Evolutionary conservation across 2,329 filamentous ascomycete species (phyloP), one percentile per base, ranked within the genome.

Genomic region (Myriosclerotinia duriaeana): DNA sequence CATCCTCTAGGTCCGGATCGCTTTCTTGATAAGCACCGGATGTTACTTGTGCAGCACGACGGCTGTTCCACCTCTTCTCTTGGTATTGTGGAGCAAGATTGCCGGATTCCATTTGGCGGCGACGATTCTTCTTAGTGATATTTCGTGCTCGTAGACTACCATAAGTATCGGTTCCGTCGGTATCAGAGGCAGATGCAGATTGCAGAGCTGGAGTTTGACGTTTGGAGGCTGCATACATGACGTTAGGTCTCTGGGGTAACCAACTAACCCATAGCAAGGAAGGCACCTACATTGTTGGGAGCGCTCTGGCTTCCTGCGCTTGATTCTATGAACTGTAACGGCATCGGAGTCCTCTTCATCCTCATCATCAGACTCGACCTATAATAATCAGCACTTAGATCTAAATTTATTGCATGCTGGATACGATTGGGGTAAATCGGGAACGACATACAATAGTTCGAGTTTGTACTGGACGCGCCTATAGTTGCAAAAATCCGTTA

Each of bases 31-130:
- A 89, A 22, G 82, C 84, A 48, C 84, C 84, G 67, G 81, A 83
- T 67, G 86, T 83, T 4, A 87, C 84, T 76, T 92, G 92, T 17
- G 90, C 90, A 64, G 92, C 91, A 70, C 92, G 90, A 68, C 94
- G 86, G 64, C 89, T 95, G 8, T 93, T 97, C 85, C 96, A 97
- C 71, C 94, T 90, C 75, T 97, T 91, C 79, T 97, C 93, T 66
- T 86, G 85, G 72, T 89, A 85, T 6, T 87, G 83, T 9, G 90
- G 84, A 52, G 86, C 84, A 15, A 87, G 85, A 73, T 89, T 84
- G 59, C 82, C 85, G 34, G 87, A 84, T 76, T 92, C 85, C 67
- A 89, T 82, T 75, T 90, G 86, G 68, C 89, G 87, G 65, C 89
- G 90, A 69, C 89, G 90, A 68, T 92, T 91, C 77, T 92, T 93